Base-by-base conservation (phyloP, 2,329 filamentous ascomycete species). In the Penicillium frequentans region DNA sequence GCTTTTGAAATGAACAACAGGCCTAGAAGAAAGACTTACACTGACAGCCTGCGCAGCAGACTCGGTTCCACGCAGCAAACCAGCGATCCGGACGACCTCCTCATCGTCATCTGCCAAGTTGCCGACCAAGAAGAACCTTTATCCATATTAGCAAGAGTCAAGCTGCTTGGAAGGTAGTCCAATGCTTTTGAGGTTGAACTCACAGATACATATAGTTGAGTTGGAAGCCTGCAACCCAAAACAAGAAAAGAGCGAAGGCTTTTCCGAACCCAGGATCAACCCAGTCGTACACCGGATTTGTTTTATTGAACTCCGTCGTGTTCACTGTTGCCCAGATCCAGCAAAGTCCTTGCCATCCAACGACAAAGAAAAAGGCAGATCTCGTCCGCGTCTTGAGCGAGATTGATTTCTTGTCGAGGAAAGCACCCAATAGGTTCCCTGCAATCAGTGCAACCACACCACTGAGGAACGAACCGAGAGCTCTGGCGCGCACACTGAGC, bases 11-110 rank as follows among this genome's bases (percentile, higher is more conserved):
- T 5, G 6, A 21, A 31, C 21, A 3, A 24, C 21, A 33, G 2
- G 19, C 2, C 16, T 37, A 55, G 24, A 31, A 23, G 29, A 29
- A 16, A 50, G 10, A 73, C 77, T 64, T 66, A 80, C 78, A 65
- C 86, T 89, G 16, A 91, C 74, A 7, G 88, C 88, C 68, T 91
- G 89, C 75, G 86, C 88, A 0, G 86, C 89, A 1, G 86, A 90
- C 72, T 91, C 88, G 0, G 86, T 89, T 1, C 86, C 89, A 54
- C 88, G 80, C 3, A 91, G 76, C 13, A 91, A 72, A 0, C 86
- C 87, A 0, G 88, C 83, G 65, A 88, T 86, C 1, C 88, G 82
- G 44, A 91, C 83, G 1, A 90, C 82, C 62, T 91, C 85, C 24
- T 81, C 79, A 50, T 89, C 80, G 6, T 80, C 77, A 5, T 78